These are phyloP conservation scores for Ogataea kodamae DNA, from an alignment of 805 yeast genomes.

Conservation along the genomic window DNA sequence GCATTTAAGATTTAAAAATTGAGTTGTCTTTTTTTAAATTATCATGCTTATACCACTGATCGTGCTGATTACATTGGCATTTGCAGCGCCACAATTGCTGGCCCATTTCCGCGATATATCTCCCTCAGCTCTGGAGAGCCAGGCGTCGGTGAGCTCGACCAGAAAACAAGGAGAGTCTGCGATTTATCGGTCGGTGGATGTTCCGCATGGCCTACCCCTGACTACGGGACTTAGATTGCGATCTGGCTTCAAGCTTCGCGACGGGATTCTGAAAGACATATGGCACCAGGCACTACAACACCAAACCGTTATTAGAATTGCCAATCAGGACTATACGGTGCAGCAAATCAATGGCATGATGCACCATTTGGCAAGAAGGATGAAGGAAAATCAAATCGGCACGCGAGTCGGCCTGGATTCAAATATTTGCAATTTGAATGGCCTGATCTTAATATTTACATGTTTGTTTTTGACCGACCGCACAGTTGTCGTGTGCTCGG, in stretches of 20 bases:
- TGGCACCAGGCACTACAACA: slow-evolving; percentile 51
- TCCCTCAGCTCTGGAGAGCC: slow-evolving; percentile 55
- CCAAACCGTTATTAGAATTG: slow-evolving; percentile 26
- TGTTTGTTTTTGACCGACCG: slow-evolving; percentile 36
- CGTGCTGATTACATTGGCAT: slow-evolving; percentile 3
- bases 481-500: slow-evolving; percentile 26
- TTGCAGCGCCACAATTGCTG: slow-evolving; percentile 20
- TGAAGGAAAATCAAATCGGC: slow-evolving; percentile 28
- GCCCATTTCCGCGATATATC: slow-evolving; percentile 51
- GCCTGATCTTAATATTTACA: slow-evolving; percentile 24
- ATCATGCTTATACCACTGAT: slow-evolving; percentile 9
- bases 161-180: slow-evolving; percentile 71
- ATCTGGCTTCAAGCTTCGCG: slow-evolving; percentile 59
- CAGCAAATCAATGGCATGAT: slow-evolving; percentile 32
- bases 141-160: slow-evolving; percentile 62
- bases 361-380: slow-evolving; percentile 25
- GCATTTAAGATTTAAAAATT: slow-evolving; percentile 1
- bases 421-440: slow-evolving; percentile 17
- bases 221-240: slow-evolving; percentile 67
- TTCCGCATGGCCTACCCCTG: slow-evolving; percentile 68
- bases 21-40: neutral
- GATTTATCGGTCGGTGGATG: slow-evolving; percentile 66
- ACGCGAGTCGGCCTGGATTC: slow-evolving; percentile 24
- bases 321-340: slow-evolving; percentile 27
- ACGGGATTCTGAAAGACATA: slow-evolving; percentile 72